Conservation (phyloP, 2,329 filamentous ascomycete genomes). For the Sclerotinia borealis region DNA sequence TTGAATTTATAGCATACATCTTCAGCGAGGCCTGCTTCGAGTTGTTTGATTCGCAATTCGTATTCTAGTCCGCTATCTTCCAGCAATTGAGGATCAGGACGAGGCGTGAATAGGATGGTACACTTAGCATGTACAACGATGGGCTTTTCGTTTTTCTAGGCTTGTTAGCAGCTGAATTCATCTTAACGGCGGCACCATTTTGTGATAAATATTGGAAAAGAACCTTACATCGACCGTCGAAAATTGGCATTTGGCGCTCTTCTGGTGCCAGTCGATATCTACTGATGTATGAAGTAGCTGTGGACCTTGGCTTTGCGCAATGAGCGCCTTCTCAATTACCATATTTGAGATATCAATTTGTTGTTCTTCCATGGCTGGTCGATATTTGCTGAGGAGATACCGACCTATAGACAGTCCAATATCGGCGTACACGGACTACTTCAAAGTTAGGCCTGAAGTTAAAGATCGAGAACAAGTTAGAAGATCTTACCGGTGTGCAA, state of each 20-base stretch:
- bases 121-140: background rate
- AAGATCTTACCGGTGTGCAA: background rate
- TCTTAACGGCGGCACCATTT: too few species aligned
- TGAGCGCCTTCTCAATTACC: constrained; percentile 33
- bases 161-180: background rate
- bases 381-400: constrained; percentile 43
- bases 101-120: background rate
- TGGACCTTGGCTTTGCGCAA: constrained; percentile 24
- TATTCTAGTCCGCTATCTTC: background rate
- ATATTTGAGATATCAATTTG: constrained; percentile 35
- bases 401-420: constrained; percentile 53
- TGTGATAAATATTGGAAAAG: background rate
- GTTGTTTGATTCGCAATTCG: background rate
- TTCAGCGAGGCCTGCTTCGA: background rate
- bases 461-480: background rate
- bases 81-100: background rate
- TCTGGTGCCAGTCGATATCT: constrained; percentile 1
- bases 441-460: background rate
- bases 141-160: background rate
- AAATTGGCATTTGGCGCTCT: background rate
- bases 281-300: background rate
- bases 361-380: constrained; percentile 34
- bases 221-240: background rate
- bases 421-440: constrained; percentile 48
- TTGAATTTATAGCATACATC: background rate